Base-by-base conservation (phyloP, 2,329 filamentous ascomycete species). In the Aureobasidium sp. region DNA sequence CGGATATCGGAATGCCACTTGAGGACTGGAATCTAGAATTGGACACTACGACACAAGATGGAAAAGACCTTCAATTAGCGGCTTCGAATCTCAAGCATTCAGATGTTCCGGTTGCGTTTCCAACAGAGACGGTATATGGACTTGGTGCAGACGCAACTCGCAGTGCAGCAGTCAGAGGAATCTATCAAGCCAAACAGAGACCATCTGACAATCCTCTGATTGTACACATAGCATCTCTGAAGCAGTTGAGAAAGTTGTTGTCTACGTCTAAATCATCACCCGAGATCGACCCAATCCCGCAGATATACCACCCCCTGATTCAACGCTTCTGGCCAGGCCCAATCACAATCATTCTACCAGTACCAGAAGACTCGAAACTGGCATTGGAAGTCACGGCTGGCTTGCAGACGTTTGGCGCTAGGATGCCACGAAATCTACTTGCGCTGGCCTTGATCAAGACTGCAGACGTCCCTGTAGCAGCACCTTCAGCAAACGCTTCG, bases 61-160 rank as follows among this genome's bases (percentile, higher is more conserved):
- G 78, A 3, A 74, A 78, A 39, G 76, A 79, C 62, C 79, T 96
- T 41, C 76, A 78, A 63, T 77, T 85, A 61, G 90, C 90, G 1
- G 90, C 89, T 2, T 72, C 80, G 13, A 81, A 86, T 66, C 78
- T 96, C 39, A 82, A 79, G 57, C 79, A 80, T 20, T 86, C 82
- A 57, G 82, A 90, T 71, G 82, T 82, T 3, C 94, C 94, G 5
- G 91, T 99, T 52, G 94, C 90, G 1, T 99, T 99, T 72, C 94
- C 94, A 0, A 99, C 94, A 0, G 94, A 99, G 77, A 99, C 94
- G 0, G 94, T 99, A 0, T 99, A 99, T 73, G 94, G 94, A 0
- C 82, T 99, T 8, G 94, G 91, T n/a, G 94, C 94, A 15, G 94
- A 97, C 77, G 94, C 94, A 12, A 97, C 92, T 29, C 84, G 91